Percentiles rank a stretch among this genome's conserved stretches.
phyloP scores from a whole-genome alignment of 2,329 filamentous ascomycete species.

The Corynespora cassiicola region DNA sequence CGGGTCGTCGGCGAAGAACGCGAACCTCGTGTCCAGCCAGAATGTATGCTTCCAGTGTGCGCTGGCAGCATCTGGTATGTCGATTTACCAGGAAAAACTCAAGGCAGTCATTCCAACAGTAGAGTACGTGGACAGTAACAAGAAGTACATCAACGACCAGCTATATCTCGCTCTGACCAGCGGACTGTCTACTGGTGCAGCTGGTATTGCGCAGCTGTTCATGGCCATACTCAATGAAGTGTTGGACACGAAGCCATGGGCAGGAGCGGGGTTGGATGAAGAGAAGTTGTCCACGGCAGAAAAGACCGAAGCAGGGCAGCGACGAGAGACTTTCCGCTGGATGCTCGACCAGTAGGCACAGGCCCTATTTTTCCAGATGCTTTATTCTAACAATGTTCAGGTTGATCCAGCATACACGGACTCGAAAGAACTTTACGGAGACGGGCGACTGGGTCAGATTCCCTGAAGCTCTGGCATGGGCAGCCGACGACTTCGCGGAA shows the following conservation, averaged over 20 bases:
- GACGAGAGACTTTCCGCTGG: conserved; percentile 33
- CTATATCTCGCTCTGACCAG: conserved; percentile 39
- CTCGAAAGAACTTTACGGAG: conserved; percentile 39
- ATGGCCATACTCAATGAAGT: conserved; percentile 36
- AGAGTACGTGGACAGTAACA: conserved; percentile 34
- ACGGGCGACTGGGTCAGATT: conserved; percentile 36
- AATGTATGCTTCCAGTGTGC: conserved; percentile 45
- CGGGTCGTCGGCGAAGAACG: conserved; percentile 28
- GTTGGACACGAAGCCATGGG: conserved; percentile 35
- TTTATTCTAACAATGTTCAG: too few relatives aligned
- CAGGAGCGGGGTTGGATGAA: conserved; percentile 20
- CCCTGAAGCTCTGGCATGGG: conserved; percentile 34
- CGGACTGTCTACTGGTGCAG: conserved; percentile 34
- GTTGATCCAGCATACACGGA: conserved; percentile 31
- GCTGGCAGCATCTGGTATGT: conserved; percentile 22
- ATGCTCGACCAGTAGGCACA: conserved; percentile 35
- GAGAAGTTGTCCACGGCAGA: conserved; percentile 11
- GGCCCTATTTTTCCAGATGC: too few relatives aligned
- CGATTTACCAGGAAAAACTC: conserved; percentile 38
- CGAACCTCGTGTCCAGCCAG: conserved; percentile 38
- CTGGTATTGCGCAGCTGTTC: conserved; percentile 38
- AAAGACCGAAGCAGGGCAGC: conserved; percentile 20
- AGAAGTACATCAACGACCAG: conserved; percentile 42
- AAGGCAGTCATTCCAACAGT: conserved; percentile 35
- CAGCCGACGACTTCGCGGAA: conserved; percentile 28